Percentiles rank a stretch among this genome's conserved stretches.
Conservation (phyloP, 1,139 yeast genomes). For the Magnusiomyces suaveolens region DNA sequence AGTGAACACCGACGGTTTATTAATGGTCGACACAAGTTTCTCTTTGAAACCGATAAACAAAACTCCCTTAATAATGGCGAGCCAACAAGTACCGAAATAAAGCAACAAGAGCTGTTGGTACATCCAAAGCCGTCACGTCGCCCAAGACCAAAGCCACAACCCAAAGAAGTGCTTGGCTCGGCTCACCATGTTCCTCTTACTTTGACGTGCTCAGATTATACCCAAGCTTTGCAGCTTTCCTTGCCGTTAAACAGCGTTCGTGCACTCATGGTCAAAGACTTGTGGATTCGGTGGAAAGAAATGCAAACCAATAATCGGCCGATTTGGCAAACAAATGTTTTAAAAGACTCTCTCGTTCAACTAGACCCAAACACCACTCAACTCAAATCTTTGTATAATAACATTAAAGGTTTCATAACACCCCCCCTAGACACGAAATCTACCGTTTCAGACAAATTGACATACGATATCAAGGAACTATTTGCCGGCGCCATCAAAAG, state of each 20-base stretch:
- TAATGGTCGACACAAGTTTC: neutral
- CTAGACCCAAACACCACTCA: neutral
- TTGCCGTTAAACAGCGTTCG: neutral
- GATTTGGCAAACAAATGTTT: neutral
- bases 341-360: neutral
- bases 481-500: neutral
- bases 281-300: conserved; percentile 4
- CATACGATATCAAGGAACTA: neutral
- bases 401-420: neutral
- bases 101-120: too few species aligned
- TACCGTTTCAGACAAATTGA: neutral
- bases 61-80: neutral
- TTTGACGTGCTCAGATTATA: neutral
- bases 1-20: neutral
- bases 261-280: neutral
- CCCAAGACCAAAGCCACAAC: neutral
- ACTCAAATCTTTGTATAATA: neutral
- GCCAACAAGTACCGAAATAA: neutral
- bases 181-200: neutral
- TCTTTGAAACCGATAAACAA: neutral
- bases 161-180: neutral
- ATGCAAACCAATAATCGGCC: neutral
- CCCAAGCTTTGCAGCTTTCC: neutral
- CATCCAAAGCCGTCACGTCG: too few species aligned
- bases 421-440: neutral